Evolutionary conservation across 2,329 filamentous ascomycete species (phyloP).

Genomic region (Coleophoma crateriformis): DNA sequence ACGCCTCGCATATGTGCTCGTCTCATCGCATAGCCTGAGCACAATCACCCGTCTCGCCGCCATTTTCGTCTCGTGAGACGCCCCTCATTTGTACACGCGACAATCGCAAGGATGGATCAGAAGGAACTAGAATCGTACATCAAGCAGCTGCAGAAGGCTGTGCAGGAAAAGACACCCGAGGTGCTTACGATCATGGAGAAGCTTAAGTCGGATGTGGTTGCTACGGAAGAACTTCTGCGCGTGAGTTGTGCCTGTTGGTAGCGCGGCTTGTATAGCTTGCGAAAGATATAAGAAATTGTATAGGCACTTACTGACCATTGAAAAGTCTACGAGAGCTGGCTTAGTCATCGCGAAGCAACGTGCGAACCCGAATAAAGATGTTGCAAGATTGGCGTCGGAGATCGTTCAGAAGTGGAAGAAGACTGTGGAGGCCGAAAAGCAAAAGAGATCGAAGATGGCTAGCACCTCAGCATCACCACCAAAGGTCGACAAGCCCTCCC

Average conservation of each 20-base stretch:
- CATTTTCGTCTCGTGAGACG: no score
- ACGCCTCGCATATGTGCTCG: no score
- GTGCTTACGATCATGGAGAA: conserved; percentile 71
- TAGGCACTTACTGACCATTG: conserved; percentile 6
- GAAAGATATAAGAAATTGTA: not conserved
- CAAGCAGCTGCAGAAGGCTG: conserved; percentile 69
- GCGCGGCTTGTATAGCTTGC: no score
- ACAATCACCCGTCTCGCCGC: no score
- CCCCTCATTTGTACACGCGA: no score
- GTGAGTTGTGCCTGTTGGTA: conserved; percentile 39
- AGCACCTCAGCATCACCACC: conserved; percentile 14
- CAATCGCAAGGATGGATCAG: conserved; percentile 1
- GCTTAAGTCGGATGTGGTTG: conserved; percentile 73
- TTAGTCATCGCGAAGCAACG: conserved; percentile 79
- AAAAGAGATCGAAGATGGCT: conserved; percentile 28
- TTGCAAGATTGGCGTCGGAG: conserved; percentile 70
- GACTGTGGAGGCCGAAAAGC: conserved; percentile 62
- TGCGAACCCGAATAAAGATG: conserved; percentile 73
- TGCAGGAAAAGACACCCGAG: conserved; percentile 65
- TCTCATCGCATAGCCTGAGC: no score
- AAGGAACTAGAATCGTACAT: conserved; percentile 21
- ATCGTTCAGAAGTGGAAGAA: conserved; percentile 87
- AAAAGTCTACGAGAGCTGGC: conserved; percentile 78
- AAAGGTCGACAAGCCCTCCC: conserved; percentile 20
- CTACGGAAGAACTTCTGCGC: conserved; percentile 85